A percentile compares a stretch with the other conserved stretches of the same genome.
These are phyloP conservation scores for Calonectria pseudoturangicola DNA, from an alignment of 2,329 filamentous ascomycete genomes.

Conservation along the genomic window DNA sequence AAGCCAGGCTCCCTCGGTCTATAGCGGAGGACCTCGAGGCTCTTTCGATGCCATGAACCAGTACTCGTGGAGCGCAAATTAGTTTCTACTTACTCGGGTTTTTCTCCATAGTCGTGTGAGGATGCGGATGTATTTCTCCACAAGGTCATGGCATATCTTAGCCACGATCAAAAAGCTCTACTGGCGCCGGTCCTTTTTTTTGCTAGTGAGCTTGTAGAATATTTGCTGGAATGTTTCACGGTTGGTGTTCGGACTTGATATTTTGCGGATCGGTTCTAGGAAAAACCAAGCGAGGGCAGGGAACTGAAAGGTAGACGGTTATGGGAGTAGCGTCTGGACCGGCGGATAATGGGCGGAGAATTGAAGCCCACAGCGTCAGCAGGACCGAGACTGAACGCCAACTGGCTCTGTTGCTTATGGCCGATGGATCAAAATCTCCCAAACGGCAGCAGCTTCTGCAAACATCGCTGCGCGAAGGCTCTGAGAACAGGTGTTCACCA, in stretches of 20 bases:
- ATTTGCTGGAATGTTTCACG: slow-evolving; percentile 47
- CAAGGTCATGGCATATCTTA: slow-evolving; percentile 46
- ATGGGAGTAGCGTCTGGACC: slow-evolving; percentile 21
- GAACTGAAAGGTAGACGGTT: slow-evolving; percentile 34
- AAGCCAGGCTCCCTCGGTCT: slow-evolving; percentile 63
- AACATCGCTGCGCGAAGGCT: not conserved
- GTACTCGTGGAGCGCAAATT: slow-evolving; percentile 75
- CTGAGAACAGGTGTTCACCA: not conserved
- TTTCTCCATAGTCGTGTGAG: slow-evolving; percentile 41
- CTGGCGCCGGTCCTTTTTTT: slow-evolving; percentile 40
- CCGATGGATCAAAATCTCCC: not conserved
- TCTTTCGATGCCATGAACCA: slow-evolving; percentile 72
- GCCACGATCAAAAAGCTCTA: slow-evolving; percentile 49
- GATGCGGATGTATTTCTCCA: slow-evolving; percentile 47
- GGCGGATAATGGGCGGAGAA: slow-evolving; percentile 18
- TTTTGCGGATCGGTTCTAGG: slow-evolving; percentile 42
- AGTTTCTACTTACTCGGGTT: slow-evolving; percentile 36
- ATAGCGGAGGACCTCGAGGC: slow-evolving; percentile 62
- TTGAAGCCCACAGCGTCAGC: slow-evolving; percentile 18
- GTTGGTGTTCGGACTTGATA: slow-evolving; percentile 50
- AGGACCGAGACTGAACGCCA: slow-evolving; percentile 19
- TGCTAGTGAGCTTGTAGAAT: slow-evolving; percentile 55
- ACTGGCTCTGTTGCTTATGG: slow-evolving; percentile 11
- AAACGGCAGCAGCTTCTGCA: not conserved
- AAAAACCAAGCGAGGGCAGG: slow-evolving; percentile 32